These are phyloP conservation scores for Quercus aquifolioides DNA, from an alignment of 306 rosid species.

Conservation along the genomic window DNA sequence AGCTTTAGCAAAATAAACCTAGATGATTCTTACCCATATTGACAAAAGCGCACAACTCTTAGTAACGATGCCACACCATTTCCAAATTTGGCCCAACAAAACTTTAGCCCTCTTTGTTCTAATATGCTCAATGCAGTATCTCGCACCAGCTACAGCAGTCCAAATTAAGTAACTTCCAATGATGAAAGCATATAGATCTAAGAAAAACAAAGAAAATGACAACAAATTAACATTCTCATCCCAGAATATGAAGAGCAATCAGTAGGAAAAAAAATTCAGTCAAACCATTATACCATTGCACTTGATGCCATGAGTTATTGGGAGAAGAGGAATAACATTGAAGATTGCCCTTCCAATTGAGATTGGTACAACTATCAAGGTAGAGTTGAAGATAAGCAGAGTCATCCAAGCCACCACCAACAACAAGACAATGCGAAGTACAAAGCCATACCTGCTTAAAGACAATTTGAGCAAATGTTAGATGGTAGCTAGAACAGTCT, in stretches of 20 bases:
- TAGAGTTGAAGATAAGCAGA: constrained; percentile 86
- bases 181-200: constrained; percentile 91
- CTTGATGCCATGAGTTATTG: constrained; percentile 95
- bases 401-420: constrained; percentile 99
- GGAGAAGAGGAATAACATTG: constrained; percentile 89
- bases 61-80: constrained; percentile 82
- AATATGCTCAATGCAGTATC: constrained; percentile 81
- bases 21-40: constrained; percentile 72
- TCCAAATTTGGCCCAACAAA: constrained; percentile 68
- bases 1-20: neutral
- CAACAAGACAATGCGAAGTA: constrained; percentile 85
- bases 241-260: neutral
- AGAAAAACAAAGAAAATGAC: constrained; percentile 16
- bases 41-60: constrained; percentile 95
- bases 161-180: constrained; percentile 96
- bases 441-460: constrained; percentile 76
- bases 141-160: constrained; percentile 91
- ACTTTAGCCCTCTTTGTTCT: constrained; percentile 65
- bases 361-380: constrained; percentile 88
- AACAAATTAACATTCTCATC: constrained; percentile 9
- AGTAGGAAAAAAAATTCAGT: constrained; percentile 6
- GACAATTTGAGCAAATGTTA: neutral
- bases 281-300: constrained; percentile 70
- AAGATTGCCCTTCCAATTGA: constrained; percentile 85
- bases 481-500: neutral